Evolutionary conservation across 192 early-diverging fungal genomes (phyloP).

Genomic region (Coemansia reversa): DNA sequence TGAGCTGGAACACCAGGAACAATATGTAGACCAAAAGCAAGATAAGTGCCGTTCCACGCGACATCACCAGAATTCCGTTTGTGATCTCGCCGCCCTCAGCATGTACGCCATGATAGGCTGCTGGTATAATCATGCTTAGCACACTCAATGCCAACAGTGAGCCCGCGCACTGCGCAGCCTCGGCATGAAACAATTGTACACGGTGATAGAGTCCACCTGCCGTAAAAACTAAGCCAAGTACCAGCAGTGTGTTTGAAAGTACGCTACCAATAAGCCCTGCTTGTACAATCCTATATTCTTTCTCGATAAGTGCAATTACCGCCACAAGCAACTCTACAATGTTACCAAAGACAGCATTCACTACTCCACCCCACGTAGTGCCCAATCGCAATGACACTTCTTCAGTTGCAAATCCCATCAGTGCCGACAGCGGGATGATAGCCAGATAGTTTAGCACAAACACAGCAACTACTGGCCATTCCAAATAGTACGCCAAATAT

Average conservation of each 20-base stretch:
- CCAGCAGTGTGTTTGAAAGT: constrained; percentile 86
- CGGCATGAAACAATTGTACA: constrained; percentile 66
- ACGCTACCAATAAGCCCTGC: constrained; percentile 86
- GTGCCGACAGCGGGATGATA: constrained; percentile 84
- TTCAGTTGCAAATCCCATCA: constrained; percentile 87
- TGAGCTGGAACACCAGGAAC: constrained; percentile 82
- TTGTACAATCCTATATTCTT: constrained; percentile 66
- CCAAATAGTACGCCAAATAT: constrained; percentile 60
- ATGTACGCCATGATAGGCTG: constrained; percentile 63
- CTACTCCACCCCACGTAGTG: constrained; percentile 65
- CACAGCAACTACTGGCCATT: constrained; percentile 63
- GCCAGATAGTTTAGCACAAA: constrained; percentile 88
- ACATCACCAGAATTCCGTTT: constrained; percentile 59
- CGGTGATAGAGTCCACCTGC: constrained; percentile 71
- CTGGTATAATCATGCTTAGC: constrained; percentile 68
- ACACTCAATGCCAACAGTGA: constrained; percentile 65
- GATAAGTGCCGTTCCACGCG: constrained; percentile 68
- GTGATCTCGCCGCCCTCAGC: constrained; percentile 48
- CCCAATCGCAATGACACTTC: constrained; percentile 69
- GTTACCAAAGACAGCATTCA: constrained; percentile 75
- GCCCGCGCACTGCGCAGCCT: constrained; percentile 70
- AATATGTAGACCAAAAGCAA: constrained; percentile 66
- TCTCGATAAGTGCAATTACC: constrained; percentile 62
- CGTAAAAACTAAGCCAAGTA: constrained; percentile 85
- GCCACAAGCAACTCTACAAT: constrained; percentile 60